Conservation (phyloP, 805 yeast genomes). For the Ogataea zsoltii region DNA sequence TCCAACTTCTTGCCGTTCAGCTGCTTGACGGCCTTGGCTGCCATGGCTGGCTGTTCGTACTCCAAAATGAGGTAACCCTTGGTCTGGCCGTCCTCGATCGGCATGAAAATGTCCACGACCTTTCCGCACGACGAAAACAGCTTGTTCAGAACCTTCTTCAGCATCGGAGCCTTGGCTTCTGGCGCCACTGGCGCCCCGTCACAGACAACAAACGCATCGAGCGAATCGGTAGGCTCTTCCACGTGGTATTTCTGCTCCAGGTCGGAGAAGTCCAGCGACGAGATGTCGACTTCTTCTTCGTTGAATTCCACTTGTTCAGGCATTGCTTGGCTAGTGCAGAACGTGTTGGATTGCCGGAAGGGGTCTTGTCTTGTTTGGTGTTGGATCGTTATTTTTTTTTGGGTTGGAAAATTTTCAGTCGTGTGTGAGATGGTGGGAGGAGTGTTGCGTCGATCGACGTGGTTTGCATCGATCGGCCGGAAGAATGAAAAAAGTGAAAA, state of each 20-base stretch:
- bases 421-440: background rate
- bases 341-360: no score
- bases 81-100: slow-evolving; percentile 74
- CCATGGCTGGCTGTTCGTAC: slow-evolving; percentile 65
- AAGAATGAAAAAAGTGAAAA: no score
- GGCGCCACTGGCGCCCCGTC: slow-evolving; percentile 98
- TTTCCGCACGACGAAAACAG: slow-evolving; percentile 77
- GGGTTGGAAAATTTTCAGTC: background rate
- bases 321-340: no score
- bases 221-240: slow-evolving; percentile 53
- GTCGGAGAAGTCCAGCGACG: slow-evolving; percentile 77
- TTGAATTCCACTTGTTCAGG: slow-evolving; percentile 29
- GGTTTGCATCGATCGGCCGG: background rate
- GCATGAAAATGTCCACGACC: slow-evolving; percentile 80
- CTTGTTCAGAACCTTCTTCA: slow-evolving; percentile 83
- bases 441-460: background rate
- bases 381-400: slow-evolving; percentile 1
- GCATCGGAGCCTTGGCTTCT: slow-evolving; percentile 77
- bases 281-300: slow-evolving; percentile 46
- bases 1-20: slow-evolving; percentile 90
- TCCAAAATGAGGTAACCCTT: slow-evolving; percentile 88
- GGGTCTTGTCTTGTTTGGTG: no score
- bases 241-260: slow-evolving; percentile 75
- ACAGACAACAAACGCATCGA: slow-evolving; percentile 79
- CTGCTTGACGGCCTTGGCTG: slow-evolving; percentile 74